Conservation (phyloP, 768 basidiomycete genomes). For the Mycena epipterygia region DNA sequence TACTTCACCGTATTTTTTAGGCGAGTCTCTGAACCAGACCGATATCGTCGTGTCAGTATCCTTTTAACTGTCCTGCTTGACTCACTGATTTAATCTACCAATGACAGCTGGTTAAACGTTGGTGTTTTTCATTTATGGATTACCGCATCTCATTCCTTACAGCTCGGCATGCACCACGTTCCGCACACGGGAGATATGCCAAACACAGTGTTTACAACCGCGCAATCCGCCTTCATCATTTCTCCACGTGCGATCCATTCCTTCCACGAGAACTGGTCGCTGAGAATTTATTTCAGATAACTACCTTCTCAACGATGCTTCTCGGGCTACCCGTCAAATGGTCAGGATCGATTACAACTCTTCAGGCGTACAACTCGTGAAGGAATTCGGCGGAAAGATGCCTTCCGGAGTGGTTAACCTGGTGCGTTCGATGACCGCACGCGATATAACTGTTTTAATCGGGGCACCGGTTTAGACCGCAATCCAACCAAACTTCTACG, state of each 20-base stretch:
- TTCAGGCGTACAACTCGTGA: slow-evolving; percentile 36
- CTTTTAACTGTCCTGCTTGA: slow-evolving; percentile 29
- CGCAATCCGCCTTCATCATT: slow-evolving; percentile 38
- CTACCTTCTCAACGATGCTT: slow-evolving; percentile 38
- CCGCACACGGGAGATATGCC: slow-evolving; percentile 41
- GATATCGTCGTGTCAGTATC: slow-evolving; percentile 33
- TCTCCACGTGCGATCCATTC: slow-evolving; percentile 29
- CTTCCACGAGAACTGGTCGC: background rate
- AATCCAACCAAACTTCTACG: slow-evolving; percentile 32
- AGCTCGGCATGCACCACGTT: slow-evolving; percentile 43
- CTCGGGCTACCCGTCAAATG: slow-evolving; percentile 35
- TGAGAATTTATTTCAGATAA: slow-evolving; percentile 29
- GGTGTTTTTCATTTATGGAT: background rate
- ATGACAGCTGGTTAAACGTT: slow-evolving; percentile 61
- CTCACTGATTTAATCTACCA: slow-evolving; percentile 45
- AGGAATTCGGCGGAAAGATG: slow-evolving; percentile 36
- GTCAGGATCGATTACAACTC: slow-evolving; percentile 38
- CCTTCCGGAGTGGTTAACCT: slow-evolving; percentile 36
- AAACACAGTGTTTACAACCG: slow-evolving; percentile 40
- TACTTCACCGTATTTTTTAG: background rate
- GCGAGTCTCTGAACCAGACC: slow-evolving; percentile 35
- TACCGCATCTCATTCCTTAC: background rate
- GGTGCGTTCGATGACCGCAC: background rate
- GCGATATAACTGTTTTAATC: background rate
- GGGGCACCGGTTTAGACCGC: slow-evolving; percentile 22